phyloP scores from a whole-genome alignment of 805 yeast species.

The Torulaspora quercuum region DNA sequence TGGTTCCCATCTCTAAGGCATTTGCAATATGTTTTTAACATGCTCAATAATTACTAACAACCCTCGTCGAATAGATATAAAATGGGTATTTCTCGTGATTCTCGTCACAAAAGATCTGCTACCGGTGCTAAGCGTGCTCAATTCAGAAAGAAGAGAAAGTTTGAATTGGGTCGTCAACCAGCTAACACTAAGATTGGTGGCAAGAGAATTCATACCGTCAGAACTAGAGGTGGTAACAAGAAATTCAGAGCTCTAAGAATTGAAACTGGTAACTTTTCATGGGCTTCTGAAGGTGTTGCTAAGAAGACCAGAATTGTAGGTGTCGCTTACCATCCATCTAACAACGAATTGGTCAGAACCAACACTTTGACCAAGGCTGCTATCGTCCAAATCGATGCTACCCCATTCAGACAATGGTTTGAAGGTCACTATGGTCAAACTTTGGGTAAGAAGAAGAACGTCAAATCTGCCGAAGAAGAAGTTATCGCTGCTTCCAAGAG shows the following conservation, averaged over 20 bases:
- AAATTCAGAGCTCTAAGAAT: slow-evolving; percentile 99
- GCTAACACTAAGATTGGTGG: slow-evolving; percentile 99
- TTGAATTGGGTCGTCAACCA: slow-evolving; percentile 99
- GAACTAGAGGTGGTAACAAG: slow-evolving; percentile 99
- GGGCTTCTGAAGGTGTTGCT: slow-evolving; percentile 99
- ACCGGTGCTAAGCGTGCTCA: slow-evolving; percentile 99
- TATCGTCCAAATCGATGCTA: slow-evolving; percentile 98
- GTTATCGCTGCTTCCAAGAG: slow-evolving; percentile 65
- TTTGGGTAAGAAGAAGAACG: slow-evolving; percentile 79
- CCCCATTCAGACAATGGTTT: slow-evolving; percentile 99
- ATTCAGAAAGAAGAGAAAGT: slow-evolving; percentile 99
- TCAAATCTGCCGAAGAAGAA: slow-evolving; percentile 50
- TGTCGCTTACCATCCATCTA: slow-evolving; percentile 99
- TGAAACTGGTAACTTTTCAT: slow-evolving; percentile 98
- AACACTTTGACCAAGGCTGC: slow-evolving; percentile 99
- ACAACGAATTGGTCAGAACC: slow-evolving; percentile 99
- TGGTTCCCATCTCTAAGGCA: no score
- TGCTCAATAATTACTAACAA: slow-evolving; percentile 20
- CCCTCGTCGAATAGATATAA: slow-evolving; percentile 36
- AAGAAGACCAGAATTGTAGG: slow-evolving; percentile 98
- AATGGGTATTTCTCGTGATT: slow-evolving; percentile 99
- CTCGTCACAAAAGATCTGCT: slow-evolving; percentile 99
- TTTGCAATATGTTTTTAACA: not conserved
- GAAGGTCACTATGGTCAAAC: slow-evolving; percentile 96
- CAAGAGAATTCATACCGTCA: slow-evolving; percentile 98